phyloP scores from a whole-genome alignment of 768 basidiomycete genomes.

The Gloeopeniophorella convolvens region DNA sequence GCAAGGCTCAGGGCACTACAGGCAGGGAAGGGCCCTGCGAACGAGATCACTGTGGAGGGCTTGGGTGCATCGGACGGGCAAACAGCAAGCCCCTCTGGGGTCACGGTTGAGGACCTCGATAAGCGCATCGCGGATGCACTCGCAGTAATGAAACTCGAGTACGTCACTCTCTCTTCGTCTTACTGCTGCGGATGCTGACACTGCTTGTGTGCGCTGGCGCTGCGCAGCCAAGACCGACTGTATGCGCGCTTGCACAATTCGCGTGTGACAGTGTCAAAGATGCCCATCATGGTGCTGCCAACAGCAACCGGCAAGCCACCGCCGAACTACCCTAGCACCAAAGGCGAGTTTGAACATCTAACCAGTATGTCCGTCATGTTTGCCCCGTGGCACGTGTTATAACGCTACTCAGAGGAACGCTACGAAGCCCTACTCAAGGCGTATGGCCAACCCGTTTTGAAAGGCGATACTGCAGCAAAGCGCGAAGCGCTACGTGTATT shows the following conservation, averaged over 20 bases:
- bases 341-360: conserved; percentile 41
- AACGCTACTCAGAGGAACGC: conserved; percentile 32
- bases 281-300: conserved; percentile 27
- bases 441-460: conserved; percentile 30
- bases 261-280: conserved; percentile 29
- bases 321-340: conserved; percentile 31
- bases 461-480: conserved; percentile 37
- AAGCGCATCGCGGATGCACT: conserved; percentile 29
- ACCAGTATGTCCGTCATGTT: conserved; percentile 30
- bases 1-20: conserved; percentile 22
- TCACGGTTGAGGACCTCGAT: conserved; percentile 31
- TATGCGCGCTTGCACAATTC: conserved; percentile 34
- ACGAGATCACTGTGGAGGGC: conserved; percentile 9
- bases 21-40: conserved; percentile 8
- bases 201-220: background rate
- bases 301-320: conserved; percentile 32
- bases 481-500: conserved; percentile 34
- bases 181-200: background rate
- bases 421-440: conserved; percentile 34
- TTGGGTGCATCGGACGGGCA: no score
- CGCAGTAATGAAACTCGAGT: conserved; percentile 33
- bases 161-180: conserved; percentile 11
- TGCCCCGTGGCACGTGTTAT: background rate
- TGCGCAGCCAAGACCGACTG: conserved; percentile 32
- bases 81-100: no score